Base-by-base conservation (phyloP, 2,329 filamentous ascomycete genomes). In the Dactylellina haptotyla region DNA sequence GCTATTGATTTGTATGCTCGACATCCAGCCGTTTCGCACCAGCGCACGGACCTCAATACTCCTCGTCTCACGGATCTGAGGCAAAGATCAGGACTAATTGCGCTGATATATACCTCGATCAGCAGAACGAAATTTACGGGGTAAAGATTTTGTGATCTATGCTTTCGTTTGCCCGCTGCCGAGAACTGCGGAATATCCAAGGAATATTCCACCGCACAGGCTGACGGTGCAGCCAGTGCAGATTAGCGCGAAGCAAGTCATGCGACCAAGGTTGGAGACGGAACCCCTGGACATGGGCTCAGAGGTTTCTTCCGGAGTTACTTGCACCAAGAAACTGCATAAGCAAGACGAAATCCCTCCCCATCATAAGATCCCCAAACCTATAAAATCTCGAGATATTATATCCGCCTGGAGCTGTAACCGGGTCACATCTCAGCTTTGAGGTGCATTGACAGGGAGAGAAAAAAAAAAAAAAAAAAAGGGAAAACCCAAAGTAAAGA, bases 261-360 rank as follows among this genome's bases (percentile, higher is more conserved):
- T 72, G 67, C 67, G 67, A 65, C 67, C 67, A 72, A 72, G 67
- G 59, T 72, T 72, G 59, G 67, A 72, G 67, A 72, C 67, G 67
- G 67, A 72, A 72, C 67, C 67, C 67, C 67, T 72, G 67, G 59
- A 72, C 67, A 72, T 61, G 67, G 67, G 67, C 48, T 62, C 46
- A 20, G 46, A 48, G 45, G 67, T 72, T 72, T 65, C 53, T 72
- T 61, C 67, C 67, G 67, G 67, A 51, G 67, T 64, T 53, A 72
- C 58, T 72, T 65, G 53, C 59, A 72, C 59, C 46, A 65, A 65
- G 65, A 64, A 59, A 64, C 50, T 71, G 59, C 54, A 59, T 51
- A 53, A 65, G 67, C 67, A 72, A 65, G 67, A 54, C 61, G 57
- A 71, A 64, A 70, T 70, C 58, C 58, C 66, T 63, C 66, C 57